Evolutionary conservation across 148 eudicot genomes (phyloP), one percentile per base, ranked within the genome.

Genomic region (Chenopodium formosanum): DNA sequence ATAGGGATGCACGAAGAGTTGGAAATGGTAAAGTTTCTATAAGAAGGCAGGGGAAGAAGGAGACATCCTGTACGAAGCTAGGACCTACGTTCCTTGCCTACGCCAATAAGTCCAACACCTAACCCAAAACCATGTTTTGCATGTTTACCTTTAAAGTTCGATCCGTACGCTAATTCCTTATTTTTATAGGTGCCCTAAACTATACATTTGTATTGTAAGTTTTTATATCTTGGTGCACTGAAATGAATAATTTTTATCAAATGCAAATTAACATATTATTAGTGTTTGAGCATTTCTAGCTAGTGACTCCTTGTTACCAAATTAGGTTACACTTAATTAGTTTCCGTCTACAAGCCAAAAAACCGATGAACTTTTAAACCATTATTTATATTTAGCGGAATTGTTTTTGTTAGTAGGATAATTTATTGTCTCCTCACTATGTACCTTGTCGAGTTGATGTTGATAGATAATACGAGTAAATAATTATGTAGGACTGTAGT

Each of bases 141-240:
- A 10, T 10, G 67, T n/a, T 1, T 25, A 46, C 34, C 11, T 31
- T 1, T 14, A 70, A 80, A 44, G 82, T 80, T 80, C 64, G 70
- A 80, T 80, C 82, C 82, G 82, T 80, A 80, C 82, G 82, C 60
- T 72, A 40, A 40, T 58, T 22, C n/a, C 13, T 9, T 23, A n/a
- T 56, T 2, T 14, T 56, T 56, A 32, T 31, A 16, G 44, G 23
- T 27, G 46, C 48, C 37, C 73, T 70, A 34, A 17, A 29, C 23
- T 17, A 16, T 40, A 40, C 44, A 40, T 31, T 31, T 31, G 32
- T 31, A 4, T 11, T 37, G 22, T 37, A 17, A 16, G 40, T 34
- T 34, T 27, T 12, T 2, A 44, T 29, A 29, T 23, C 23, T 37
- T 9, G 23, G 74, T 58, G 76, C 67, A 71, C 53, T 23, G 17